A percentile compares a stretch with the other conserved stretches of the same genome.
Conservation (phyloP, 2,329 filamentous ascomycete genomes). For the Myotisia sp. region DNA sequence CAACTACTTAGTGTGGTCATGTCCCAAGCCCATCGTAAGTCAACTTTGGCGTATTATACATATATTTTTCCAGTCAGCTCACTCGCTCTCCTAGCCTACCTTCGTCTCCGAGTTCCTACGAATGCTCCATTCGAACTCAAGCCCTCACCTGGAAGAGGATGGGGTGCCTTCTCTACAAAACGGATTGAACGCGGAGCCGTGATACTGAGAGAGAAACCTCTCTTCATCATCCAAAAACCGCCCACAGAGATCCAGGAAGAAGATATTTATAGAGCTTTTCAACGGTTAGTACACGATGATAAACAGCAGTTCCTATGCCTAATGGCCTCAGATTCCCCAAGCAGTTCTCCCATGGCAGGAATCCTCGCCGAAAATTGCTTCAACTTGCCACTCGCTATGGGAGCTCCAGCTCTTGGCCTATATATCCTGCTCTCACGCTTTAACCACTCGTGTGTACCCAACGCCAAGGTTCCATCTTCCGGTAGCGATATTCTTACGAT, state of each 20-base stretch:
- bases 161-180: conserved; percentile 1
- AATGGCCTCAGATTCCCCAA: background rate
- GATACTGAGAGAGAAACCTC: conserved; percentile 1
- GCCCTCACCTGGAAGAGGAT: conserved; percentile 5
- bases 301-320: conserved; percentile 4
- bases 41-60: too few relatives aligned
- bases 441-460: conserved; percentile 19
- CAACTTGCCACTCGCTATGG: background rate
- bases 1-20: too few relatives aligned
- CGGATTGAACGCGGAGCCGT: background rate
- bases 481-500: conserved; percentile 7
- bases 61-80: background rate
- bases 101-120: conserved; percentile 5
- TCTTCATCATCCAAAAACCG: background rate
- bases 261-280: conserved; percentile 2
- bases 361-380: background rate
- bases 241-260: background rate
- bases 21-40: conserved; percentile 1
- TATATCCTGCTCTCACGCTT: conserved; percentile 5
- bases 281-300: conserved; percentile 1
- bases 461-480: conserved; percentile 11
- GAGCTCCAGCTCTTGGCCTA: background rate
- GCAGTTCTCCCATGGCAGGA: background rate
- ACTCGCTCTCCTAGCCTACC: conserved; percentile 7
- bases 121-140: conserved; percentile 9